Evolutionary conservation across 257 asterid species (phyloP).

Genomic region (Nicotiana otophora): DNA sequence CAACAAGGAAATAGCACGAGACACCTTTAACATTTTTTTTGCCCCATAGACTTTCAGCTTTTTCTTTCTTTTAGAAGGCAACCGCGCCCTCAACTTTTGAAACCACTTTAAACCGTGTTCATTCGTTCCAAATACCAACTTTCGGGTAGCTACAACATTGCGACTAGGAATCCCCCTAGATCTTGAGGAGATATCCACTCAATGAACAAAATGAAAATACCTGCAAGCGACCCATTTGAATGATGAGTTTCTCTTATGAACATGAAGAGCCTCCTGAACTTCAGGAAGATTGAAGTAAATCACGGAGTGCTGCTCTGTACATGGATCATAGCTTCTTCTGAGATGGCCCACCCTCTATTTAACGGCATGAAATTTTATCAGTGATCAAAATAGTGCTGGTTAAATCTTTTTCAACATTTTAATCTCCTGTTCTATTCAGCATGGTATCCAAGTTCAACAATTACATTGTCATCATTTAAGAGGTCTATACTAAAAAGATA

Average conservation of each 20-base stretch:
- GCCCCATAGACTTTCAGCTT: background rate
- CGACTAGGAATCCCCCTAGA: background rate
- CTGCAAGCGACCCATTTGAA: conserved; percentile 80
- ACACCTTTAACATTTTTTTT: background rate
- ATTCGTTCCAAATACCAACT: background rate
- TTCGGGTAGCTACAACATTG: background rate
- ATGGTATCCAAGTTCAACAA: background rate
- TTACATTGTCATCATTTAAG: background rate
- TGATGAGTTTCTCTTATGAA: conserved; percentile 36
- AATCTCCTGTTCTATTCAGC: background rate
- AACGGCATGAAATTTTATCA: conserved; percentile 24
- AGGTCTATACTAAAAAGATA: background rate
- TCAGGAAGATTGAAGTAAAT: conserved; percentile 89
- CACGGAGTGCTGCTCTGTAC: conserved; percentile 78
- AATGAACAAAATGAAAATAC: conserved; percentile 27
- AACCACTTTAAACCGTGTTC: too few relatives aligned
- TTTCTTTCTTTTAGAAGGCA: background rate
- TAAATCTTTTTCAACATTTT: conserved; percentile 6
- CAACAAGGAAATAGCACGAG: background rate
- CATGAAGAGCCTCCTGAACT: conserved; percentile 90
- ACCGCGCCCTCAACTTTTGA: too few relatives aligned
- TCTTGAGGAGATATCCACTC: background rate
- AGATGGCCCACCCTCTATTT: conserved; percentile 49
- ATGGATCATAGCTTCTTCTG: conserved; percentile 78
- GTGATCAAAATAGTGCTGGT: conserved; percentile 3